These are phyloP conservation scores for Euphorbia celastroides DNA, from an alignment of 441 rosid genomes.

Conservation along the genomic window DNA sequence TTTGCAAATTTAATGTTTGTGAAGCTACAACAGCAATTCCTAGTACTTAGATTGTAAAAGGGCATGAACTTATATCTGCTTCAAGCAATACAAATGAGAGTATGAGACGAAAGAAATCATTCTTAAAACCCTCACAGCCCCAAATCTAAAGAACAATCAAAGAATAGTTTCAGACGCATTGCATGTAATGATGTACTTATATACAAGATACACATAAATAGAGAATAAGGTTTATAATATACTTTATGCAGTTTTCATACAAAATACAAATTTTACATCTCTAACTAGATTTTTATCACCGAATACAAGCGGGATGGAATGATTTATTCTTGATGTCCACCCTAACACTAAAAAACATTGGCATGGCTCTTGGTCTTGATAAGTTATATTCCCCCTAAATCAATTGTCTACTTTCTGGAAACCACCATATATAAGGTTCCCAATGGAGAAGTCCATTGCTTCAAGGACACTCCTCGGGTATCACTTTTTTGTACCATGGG, in stretches of 20 bases:
- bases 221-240: too few relatives aligned
- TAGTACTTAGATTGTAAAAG: conserved; percentile 10
- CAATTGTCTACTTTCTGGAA: not conserved
- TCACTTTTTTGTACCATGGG: not conserved
- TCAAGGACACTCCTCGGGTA: not conserved
- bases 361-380: not conserved
- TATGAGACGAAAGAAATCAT: conserved; percentile 8
- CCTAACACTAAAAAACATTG: not conserved
- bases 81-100: conserved; percentile 3
- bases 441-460: not conserved
- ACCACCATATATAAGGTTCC: not conserved
- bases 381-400: not conserved
- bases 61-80: conserved; percentile 8
- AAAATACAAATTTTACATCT: not conserved
- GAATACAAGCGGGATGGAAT: not conserved
- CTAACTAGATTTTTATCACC: not conserved
- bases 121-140: conserved; percentile 1
- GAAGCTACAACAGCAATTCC: conserved; percentile 23
- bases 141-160: conserved; percentile 8
- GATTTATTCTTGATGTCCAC: not conserved
- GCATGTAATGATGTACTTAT: not conserved
- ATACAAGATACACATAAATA: not conserved
- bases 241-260: not conserved
- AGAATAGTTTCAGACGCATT: not conserved
- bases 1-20: conserved; percentile 23